These are phyloP conservation scores for Lavandula angustifolia DNA, from an alignment of 257 asterid genomes.

Conservation along the genomic window DNA sequence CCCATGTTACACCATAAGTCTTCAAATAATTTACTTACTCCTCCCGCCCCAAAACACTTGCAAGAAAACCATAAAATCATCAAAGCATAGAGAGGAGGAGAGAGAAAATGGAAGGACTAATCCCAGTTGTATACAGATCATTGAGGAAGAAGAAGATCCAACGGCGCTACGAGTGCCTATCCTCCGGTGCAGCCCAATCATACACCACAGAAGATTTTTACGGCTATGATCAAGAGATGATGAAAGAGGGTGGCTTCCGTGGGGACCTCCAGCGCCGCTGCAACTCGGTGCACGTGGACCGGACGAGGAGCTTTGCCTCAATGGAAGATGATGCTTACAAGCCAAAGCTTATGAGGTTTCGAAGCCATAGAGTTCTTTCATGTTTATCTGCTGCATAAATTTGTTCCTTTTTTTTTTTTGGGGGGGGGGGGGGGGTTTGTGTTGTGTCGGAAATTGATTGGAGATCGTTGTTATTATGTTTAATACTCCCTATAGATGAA, in stretches of 20 bases:
- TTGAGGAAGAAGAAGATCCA: constrained; percentile 56
- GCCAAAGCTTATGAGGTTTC: constrained; percentile 46
- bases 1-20: constrained; percentile 33
- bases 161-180: constrained; percentile 56
- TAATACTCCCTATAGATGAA: no score
- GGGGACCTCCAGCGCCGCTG: constrained; percentile 41
- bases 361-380: constrained; percentile 51
- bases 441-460: no score
- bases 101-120: constrained; percentile 65
- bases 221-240: constrained; percentile 12
- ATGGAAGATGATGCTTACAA: constrained; percentile 19
- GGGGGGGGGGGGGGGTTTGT: no score
- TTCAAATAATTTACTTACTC: constrained; percentile 26
- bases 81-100: background rate
- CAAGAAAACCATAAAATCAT: background rate
- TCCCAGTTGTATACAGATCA: constrained; percentile 66
- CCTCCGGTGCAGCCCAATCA: constrained; percentile 40
- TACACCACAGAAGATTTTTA: constrained; percentile 37
- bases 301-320: constrained; percentile 17
- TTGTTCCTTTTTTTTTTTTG: constrained; percentile 23
- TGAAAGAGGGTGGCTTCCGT: background rate
- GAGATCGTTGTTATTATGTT: no score
- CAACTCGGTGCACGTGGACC: constrained; percentile 42
- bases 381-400: constrained; percentile 44
- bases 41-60: background rate